Base-by-base conservation (phyloP, 768 basidiomycete species). In the Gloeopeniophorella convolvens region DNA sequence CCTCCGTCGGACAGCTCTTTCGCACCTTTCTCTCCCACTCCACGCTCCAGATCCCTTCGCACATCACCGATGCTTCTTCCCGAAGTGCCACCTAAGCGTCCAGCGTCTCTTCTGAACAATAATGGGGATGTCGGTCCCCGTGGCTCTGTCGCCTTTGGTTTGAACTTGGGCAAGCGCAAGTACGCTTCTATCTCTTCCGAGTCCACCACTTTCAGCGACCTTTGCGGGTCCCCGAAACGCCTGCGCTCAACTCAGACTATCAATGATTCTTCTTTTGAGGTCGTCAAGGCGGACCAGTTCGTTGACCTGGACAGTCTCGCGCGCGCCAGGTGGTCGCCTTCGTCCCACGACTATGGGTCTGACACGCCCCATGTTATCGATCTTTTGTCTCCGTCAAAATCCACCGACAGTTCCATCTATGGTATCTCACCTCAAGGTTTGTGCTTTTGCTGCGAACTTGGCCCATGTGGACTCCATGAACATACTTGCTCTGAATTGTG, bases 191-290 rank as follows among this genome's bases (percentile, higher is more conserved):
- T 49, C 20, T 44, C 46, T 1, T 37, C 43, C 46, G 45, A 35
- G 26, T 55, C 56, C 4, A 21, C 41, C 11, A 55, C 48, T 1
- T 76, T 72, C 60, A 73, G 67, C 48, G 74, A 75, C 53, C 62
- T 78, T 16, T 57, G 57, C 8, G 73, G 72, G 3, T 66, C 74
- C 13, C 55, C 70, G 13, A 72, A 72, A 54, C 69, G 73, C 50
- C 69, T 68, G 26, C 69, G 67, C 49, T 80, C 79, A n/a, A 41
- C 63, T 41, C 62, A 64, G 13, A 70, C 68, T 20, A 61, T 68
- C 28, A 70, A 74, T 54, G 69, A 74, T 28, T 55, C 45, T 28
- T 58, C 60, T 26, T 63, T 65, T 54, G 59, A 60, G 27, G 49
- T 64, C 20, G 56, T 34, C 3, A 64, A 63, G 43, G 65, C 60